Conservation (phyloP, 2,329 filamentous ascomycete species). For the Cladosporium sphaerospermum region DNA sequence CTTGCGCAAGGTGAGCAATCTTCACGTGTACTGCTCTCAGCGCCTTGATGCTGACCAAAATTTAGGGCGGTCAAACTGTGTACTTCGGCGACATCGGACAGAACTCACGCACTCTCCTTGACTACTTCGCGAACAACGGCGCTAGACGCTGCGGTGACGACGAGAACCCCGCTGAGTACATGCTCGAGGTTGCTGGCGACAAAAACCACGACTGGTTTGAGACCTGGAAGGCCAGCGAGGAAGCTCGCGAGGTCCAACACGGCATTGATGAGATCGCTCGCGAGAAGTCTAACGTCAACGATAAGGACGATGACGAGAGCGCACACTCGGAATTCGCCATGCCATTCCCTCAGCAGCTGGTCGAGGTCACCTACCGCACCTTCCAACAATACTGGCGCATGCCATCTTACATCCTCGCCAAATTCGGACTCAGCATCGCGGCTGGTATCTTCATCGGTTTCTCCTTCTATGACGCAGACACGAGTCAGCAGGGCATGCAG, state of each 20-base stretch:
- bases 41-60: too few relatives aligned
- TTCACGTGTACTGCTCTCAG: too few relatives aligned
- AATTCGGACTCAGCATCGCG: slow-evolving; percentile 49
- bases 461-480: slow-evolving; percentile 37
- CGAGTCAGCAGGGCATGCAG: slow-evolving; percentile 37
- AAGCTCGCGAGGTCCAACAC: slow-evolving; percentile 28
- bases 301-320: slow-evolving; percentile 27
- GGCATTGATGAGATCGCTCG: slow-evolving; percentile 37
- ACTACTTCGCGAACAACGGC: slow-evolving; percentile 38
- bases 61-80: slow-evolving; percentile 64
- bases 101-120: slow-evolving; percentile 64
- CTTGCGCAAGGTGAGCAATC: slow-evolving; percentile 49
- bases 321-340: slow-evolving; percentile 40
- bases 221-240: slow-evolving; percentile 33
- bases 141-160: slow-evolving; percentile 16
- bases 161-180: slow-evolving; percentile 71
- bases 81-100: slow-evolving; percentile 82
- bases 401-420: slow-evolving; percentile 49
- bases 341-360: slow-evolving; percentile 32
- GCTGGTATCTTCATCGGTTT: slow-evolving; percentile 45
- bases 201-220: slow-evolving; percentile 37
- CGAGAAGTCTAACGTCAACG: slow-evolving; percentile 24
- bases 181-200: slow-evolving; percentile 50
- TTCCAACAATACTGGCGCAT: slow-evolving; percentile 44
- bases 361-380: slow-evolving; percentile 35